These are phyloP conservation scores for Phytophthora sp. DNA, from an alignment of 352 stramenopile species.

Conservation along the genomic window DNA sequence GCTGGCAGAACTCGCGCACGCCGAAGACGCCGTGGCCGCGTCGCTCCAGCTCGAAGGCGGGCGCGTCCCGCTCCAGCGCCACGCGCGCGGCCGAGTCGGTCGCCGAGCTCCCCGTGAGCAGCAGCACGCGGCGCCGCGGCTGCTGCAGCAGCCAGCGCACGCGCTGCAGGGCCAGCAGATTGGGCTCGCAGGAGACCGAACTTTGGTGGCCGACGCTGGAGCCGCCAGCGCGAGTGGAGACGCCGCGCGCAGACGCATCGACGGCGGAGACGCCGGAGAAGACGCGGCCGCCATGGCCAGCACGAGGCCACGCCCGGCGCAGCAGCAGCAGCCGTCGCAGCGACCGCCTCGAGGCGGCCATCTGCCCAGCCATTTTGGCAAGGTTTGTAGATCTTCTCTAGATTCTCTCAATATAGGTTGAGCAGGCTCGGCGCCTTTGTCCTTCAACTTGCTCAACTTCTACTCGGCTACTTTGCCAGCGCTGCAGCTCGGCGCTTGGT, in stretches of 20 bases:
- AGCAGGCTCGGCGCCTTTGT: neutral
- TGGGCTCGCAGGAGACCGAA: constrained; percentile 33
- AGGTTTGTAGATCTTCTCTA: too few species aligned
- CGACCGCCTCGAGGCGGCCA: constrained; percentile 14
- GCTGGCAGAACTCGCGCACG: constrained; percentile 67
- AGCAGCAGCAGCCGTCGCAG: constrained; percentile 10
- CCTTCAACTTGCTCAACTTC: neutral
- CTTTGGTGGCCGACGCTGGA: constrained; percentile 39
- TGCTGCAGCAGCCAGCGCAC: constrained; percentile 41
- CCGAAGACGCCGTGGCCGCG: constrained; percentile 62
- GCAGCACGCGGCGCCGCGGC: constrained; percentile 39
- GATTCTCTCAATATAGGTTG: too few species aligned
- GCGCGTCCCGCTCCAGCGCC: constrained; percentile 28
- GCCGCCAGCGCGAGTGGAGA: constrained; percentile 10
- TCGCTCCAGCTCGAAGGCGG: constrained; percentile 76
- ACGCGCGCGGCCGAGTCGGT: constrained; percentile 31
- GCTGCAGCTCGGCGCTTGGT: neutral
- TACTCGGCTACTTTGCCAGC: neutral
- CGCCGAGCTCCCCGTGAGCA: constrained; percentile 35
- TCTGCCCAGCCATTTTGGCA: constrained; percentile 26
- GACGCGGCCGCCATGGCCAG: constrained; percentile 5
- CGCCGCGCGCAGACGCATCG: constrained; percentile 2
- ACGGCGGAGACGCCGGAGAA: constrained; percentile 19
- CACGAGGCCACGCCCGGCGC: too few species aligned
- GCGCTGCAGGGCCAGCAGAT: constrained; percentile 34